phyloP scores from a whole-genome alignment of 805 yeast genomes.

The Kodamaea restingae region DNA sequence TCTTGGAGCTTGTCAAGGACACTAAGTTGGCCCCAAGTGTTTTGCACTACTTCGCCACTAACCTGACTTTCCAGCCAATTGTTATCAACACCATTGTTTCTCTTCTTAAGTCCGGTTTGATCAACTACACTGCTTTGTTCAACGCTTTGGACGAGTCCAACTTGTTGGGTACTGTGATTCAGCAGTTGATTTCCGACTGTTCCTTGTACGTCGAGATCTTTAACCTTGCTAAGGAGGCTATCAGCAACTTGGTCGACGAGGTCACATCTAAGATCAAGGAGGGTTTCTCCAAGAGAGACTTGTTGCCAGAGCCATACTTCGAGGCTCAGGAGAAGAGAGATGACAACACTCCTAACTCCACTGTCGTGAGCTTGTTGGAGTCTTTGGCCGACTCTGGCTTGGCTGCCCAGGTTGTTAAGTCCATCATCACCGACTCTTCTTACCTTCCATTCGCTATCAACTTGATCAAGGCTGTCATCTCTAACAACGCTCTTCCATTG shows the following conservation, averaged over 20 bases:
- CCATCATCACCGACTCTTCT: constrained; percentile 34
- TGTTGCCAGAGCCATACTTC: constrained; percentile 8
- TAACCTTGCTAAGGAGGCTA: constrained; percentile 26
- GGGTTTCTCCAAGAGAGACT: constrained; percentile 20
- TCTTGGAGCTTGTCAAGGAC: constrained; percentile 34
- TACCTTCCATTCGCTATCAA: constrained; percentile 36
- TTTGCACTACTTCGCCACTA: constrained; percentile 30
- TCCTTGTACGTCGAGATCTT: constrained; percentile 32
- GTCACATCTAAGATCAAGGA: constrained; percentile 22
- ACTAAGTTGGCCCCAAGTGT: constrained; percentile 35
- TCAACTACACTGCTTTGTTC: constrained; percentile 31
- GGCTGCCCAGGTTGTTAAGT: constrained; percentile 35
- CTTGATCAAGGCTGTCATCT: constrained; percentile 29
- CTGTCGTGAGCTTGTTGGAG: constrained; percentile 35
- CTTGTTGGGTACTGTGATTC: constrained; percentile 30
- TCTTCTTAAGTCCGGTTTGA: constrained; percentile 29
- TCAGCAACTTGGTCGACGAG: constrained; percentile 21
- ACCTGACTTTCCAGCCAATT: constrained; percentile 23
- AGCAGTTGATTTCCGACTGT: constrained; percentile 38
- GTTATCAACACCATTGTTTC: constrained; percentile 25
- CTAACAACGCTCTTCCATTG: constrained; percentile 26
- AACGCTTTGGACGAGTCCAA: constrained; percentile 35
- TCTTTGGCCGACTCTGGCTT: constrained; percentile 42
- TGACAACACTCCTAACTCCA: constrained; percentile 22
- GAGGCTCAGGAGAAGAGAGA: constrained; percentile 11